Evolutionary conservation across 305 asterid species (phyloP).

Genomic region (Fraxinus velutina): DNA sequence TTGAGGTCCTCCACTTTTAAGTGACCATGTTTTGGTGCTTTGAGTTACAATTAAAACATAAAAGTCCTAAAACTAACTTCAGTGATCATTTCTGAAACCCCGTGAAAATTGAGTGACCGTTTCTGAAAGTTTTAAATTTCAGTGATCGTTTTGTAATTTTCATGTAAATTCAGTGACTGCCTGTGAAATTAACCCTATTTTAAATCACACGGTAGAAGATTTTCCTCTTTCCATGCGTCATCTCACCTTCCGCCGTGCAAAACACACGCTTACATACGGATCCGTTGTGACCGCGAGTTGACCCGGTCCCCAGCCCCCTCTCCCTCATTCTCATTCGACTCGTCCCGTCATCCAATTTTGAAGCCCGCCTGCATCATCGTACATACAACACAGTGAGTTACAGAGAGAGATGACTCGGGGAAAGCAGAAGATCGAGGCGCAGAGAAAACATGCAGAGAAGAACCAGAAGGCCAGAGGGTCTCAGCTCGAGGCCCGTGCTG

Average conservation of each 20-base stretch:
- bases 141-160: no score
- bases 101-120: no score
- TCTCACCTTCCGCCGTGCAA: not conserved
- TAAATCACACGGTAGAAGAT: not conserved
- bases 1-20: no score
- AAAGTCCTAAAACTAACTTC: no score
- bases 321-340: not conserved
- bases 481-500: conserved; percentile 91
- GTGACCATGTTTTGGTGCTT: no score
- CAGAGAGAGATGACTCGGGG: conserved; percentile 71
- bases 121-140: no score
- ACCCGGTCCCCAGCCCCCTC: not conserved
- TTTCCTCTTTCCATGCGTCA: not conserved
- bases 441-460: conserved; percentile 73
- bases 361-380: not conserved
- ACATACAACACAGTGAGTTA: not conserved
- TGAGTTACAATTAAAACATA: no score
- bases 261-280: not conserved
- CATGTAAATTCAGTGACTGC: no score
- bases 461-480: conserved; percentile 79
- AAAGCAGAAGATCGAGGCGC: conserved; percentile 93
- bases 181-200: no score
- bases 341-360: not conserved
- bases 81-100: no score
- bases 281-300: not conserved